phyloP scores from a whole-genome alignment of 306 rosid genomes.

The Luffa acutangula region DNA sequence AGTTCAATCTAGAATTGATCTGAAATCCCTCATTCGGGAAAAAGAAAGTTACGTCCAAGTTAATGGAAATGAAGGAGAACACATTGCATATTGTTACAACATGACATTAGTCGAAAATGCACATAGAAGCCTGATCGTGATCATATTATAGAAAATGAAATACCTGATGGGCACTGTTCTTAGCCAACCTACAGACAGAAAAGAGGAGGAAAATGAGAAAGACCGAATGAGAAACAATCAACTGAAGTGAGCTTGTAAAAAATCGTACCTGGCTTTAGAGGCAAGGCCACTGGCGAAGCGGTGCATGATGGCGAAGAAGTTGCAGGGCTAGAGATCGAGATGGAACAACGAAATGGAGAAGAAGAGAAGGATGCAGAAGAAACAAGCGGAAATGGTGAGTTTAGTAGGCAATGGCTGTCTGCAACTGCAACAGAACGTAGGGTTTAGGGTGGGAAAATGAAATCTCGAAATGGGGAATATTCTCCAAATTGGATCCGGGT shows the following conservation, averaged over 20 bases:
- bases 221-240: background rate
- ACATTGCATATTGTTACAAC: background rate
- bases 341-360: background rate
- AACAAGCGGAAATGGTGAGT: background rate
- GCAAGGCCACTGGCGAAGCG: slow-evolving; percentile 36
- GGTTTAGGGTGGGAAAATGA: background rate
- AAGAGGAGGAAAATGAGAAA: background rate
- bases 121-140: background rate
- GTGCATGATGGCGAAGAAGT: slow-evolving; percentile 20
- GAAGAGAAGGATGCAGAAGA: background rate
- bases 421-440: background rate
- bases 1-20: slow-evolving; percentile 26
- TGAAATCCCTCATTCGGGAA: slow-evolving; percentile 18
- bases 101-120: background rate
- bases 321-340: background rate
- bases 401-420: background rate
- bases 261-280: slow-evolving; percentile 33
- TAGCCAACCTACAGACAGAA: background rate
- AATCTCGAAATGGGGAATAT: background rate
- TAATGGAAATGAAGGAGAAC: background rate
- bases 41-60: background rate
- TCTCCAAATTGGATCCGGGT: background rate
- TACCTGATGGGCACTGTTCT: background rate
- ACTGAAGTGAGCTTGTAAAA: background rate
- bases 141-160: background rate